Evolutionary conservation across 352 stramenopile genomes (phyloP), one percentile per base, ranked within the genome.

Genomic region (Aphanomyces euteiches): DNA sequence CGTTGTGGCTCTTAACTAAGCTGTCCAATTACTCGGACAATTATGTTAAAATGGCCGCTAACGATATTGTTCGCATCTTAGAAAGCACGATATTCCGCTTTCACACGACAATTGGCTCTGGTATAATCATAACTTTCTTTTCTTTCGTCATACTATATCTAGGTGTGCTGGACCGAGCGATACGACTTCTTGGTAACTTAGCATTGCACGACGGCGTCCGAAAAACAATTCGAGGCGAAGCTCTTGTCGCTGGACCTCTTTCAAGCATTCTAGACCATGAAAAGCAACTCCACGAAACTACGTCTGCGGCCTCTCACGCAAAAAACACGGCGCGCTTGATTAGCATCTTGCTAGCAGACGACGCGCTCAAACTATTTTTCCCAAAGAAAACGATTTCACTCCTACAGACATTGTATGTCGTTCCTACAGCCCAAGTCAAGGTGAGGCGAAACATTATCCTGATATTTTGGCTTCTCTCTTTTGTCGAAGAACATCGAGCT

Each of bases 341-440:
- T 10, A 47, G 88, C 17, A 73, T 75, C 7, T 77, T 93, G 70
- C 77, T 93, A 3, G 72, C 81, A 13, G 83, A 93, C 41, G 84
- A 93, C 47, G 88, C 85, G 5, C 77, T 93, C 41, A 88, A 88
- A 69, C 90, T 93, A 41, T 93, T 93, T 57, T 60, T 93, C 12
- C 85, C 83, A 0, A 93, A 93, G 72, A 90, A 90, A 47, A 90
- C 85, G 0, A 80, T 93, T 3, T 80, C 79, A 63, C 60, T 91
- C 5, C 65, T 93, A 1, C 76, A 84, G 12, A 73, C 78, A 13
- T 78, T 89, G 13, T 84, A 90, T 53, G 84, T 82, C 1, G 79
- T 85, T 15, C 40, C 73, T 1, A 56, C 37, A 1, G 77, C 82
- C 3, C 17, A 48, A 7, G 74, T 57, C 17, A 93, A 93, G 69